Evolutionary conservation across 352 stramenopile genomes (phyloP), one percentile per base, ranked within the genome.

Genomic region (Phytophthora tubulina): DNA sequence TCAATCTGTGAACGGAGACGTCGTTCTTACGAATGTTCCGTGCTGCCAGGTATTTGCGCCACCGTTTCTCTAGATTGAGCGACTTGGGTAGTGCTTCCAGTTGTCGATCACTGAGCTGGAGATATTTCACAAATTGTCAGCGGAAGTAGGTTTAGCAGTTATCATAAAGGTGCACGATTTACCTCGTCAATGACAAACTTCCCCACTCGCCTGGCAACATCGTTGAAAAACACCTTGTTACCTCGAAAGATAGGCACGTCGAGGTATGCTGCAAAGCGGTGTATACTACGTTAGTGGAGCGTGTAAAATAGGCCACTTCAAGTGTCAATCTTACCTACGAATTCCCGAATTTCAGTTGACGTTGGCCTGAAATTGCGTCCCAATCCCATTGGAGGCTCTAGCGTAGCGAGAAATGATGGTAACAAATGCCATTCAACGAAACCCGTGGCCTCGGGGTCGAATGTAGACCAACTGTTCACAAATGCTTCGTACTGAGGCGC

Each of bases 401-500:
- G 71, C 13, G 79, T 75, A 10, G 80, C 57, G 30, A 97, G 66
- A 54, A 97, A 92, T 9, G 63, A 70, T 31, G 86, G 72, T 0
- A 97, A 52, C 11, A 87, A 27, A 44, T 93, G 76, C 71, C 87
- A 92, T 14, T 90, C 77, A 6, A 97, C 84, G 46, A 92, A 95
- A 3, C 85, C 88, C 6, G 89, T 96, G 36, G 90, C 93, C 39
- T 96, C 79, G 3, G 90, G 89, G 57, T 98, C 93, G 68, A 93
- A 96, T 42, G 76, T 42, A 1, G 77, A 73, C 93, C 93, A 98
- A 4, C 77, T 84, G 4, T 55, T 67, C 3, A 86, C 73, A 76
- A 98, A 97, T 7, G 85, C 80, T 17, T 95, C 80, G 46, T 97
- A 90, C 84, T 97, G 54, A 17, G 48, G 15, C 2, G 59, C 27